A percentile compares a stretch with the other conserved stretches of the same genome.
Evolutionary conservation across 768 basidiomycete genomes (phyloP).

Genomic region (Termitomyces sp.): DNA sequence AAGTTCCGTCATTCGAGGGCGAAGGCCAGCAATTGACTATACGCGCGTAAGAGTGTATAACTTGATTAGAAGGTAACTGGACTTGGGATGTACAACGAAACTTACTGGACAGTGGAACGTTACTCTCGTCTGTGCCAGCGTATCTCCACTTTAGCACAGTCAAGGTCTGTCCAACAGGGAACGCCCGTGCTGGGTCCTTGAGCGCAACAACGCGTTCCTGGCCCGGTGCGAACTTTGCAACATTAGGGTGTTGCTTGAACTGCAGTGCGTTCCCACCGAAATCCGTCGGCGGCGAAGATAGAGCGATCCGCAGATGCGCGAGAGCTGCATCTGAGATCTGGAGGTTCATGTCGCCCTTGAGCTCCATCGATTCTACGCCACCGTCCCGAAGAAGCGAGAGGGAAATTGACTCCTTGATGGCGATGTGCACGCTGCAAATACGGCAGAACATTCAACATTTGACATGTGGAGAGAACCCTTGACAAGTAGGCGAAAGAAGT

Average conservation of each 20-base stretch:
- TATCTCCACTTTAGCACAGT: slow-evolving; percentile 94
- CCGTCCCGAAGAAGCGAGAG: slow-evolving; percentile 86
- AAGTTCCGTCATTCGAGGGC: slow-evolving; percentile 86
- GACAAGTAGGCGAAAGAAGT: not conserved
- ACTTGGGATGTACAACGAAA: slow-evolving; percentile 7
- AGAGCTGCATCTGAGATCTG: slow-evolving; percentile 75
- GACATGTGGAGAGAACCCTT: not conserved
- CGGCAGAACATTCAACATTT: not conserved
- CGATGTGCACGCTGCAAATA: slow-evolving; percentile 71
- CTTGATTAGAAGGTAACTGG: not conserved
- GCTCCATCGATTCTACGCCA: slow-evolving; percentile 84
- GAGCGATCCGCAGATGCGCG: slow-evolving; percentile 66
- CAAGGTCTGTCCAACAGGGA: slow-evolving; percentile 85
- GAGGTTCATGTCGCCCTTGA: slow-evolving; percentile 94
- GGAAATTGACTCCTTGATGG: slow-evolving; percentile 80
- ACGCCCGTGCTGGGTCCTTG: slow-evolving; percentile 78
- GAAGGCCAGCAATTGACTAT: slow-evolving; percentile 97
- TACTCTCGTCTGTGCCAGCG: slow-evolving; percentile 85
- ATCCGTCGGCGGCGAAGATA: slow-evolving; percentile 53
- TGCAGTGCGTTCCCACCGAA: slow-evolving; percentile 70
- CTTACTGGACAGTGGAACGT: slow-evolving; percentile 89
- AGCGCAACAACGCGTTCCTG: slow-evolving; percentile 66
- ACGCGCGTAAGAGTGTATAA: not conserved
- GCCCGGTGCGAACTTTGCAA: slow-evolving; percentile 77
- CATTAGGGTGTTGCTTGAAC: slow-evolving; percentile 97